Conservation (phyloP, 192 early-diverging fungal species). For the Backusella parvicylindrica region DNA sequence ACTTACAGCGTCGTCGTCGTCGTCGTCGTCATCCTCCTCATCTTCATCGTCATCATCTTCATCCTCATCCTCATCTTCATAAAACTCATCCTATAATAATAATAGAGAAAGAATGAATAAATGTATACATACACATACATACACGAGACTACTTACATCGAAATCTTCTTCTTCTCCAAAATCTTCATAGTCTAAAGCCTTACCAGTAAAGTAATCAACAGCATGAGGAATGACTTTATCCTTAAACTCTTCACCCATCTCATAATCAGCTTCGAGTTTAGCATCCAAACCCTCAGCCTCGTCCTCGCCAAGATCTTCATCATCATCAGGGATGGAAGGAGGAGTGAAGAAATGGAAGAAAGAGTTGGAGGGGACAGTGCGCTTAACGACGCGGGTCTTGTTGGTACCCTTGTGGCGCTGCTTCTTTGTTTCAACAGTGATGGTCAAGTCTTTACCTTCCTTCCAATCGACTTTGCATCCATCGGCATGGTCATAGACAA, state of each 20-base stretch:
- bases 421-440: slow-evolving; percentile 95
- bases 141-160: slow-evolving; percentile 19
- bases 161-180: slow-evolving; percentile 54
- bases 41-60: slow-evolving; percentile 9
- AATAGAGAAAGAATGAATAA: slow-evolving; percentile 16
- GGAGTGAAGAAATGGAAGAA: slow-evolving; percentile 98
- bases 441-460: slow-evolving; percentile 91
- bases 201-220: slow-evolving; percentile 98
- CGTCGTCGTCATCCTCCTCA: slow-evolving; percentile 36
- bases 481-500: slow-evolving; percentile 90
- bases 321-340: slow-evolving; percentile 73
- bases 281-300: slow-evolving; percentile 78
- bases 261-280: slow-evolving; percentile 91
- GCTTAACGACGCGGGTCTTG: slow-evolving; percentile 97
- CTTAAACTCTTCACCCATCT: slow-evolving; percentile 93
- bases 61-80: slow-evolving; percentile 52
- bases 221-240: slow-evolving; percentile 95
- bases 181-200: slow-evolving; percentile 87
- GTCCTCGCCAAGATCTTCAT: slow-evolving; percentile 69
- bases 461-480: slow-evolving; percentile 95
- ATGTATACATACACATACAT: not conserved
- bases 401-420: slow-evolving; percentile 99
- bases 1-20: slow-evolving; percentile 62
- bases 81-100: slow-evolving; percentile 37
- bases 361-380: slow-evolving; percentile 90